Evolutionary conservation across 2,329 filamentous ascomycete species (phyloP), one percentile per base, ranked within the genome.

Genomic region (Alternaria panax): DNA sequence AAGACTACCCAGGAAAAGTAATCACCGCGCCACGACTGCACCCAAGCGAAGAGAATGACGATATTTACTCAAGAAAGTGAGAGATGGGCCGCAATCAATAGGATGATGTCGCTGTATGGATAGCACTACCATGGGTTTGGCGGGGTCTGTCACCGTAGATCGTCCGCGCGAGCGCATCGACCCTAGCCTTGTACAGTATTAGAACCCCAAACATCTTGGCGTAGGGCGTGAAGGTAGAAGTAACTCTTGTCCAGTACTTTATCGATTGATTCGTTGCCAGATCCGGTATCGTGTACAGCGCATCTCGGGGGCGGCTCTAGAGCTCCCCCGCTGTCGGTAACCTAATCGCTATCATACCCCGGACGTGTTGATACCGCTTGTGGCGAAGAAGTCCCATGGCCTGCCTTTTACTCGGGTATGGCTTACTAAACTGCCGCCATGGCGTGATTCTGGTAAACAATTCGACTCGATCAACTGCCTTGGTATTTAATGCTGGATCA

Each of bases 181-280:
- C 63, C 63, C 51, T 68, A 70, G 63, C 74, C 74, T 42, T 69
- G 69, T 57, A 50, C 24, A 65, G 75, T 77, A 76, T 75, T 48
- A 41, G 63, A 73, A 63, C 74, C 74, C 73, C 67, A 67, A 56
- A 47, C 28, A 34, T 40, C 65, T 68, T 66, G 68, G 66, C 69
- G 63, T 45, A 54, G 43, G 58, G 32, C 30, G 45, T 43, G 46
- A 25, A 34, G 42, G 41, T 58, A 57, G 52, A 51, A 51, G 41
- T 62, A 57, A 45, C 46, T 48, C 52, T 22, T 18, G 38, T 58
- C 60, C 51, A 54, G 51, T 60, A 45, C 54, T 48, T 43, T 28
- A 42, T 60, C 45, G 51, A 54, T 54, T 41, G 60, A 45, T 20
- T 50, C 51, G 36, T 54, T 53, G 27, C 47, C 52, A 41, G 36